phyloP scores from a whole-genome alignment of 441 rosid genomes.

The Corymbia citriodora region DNA sequence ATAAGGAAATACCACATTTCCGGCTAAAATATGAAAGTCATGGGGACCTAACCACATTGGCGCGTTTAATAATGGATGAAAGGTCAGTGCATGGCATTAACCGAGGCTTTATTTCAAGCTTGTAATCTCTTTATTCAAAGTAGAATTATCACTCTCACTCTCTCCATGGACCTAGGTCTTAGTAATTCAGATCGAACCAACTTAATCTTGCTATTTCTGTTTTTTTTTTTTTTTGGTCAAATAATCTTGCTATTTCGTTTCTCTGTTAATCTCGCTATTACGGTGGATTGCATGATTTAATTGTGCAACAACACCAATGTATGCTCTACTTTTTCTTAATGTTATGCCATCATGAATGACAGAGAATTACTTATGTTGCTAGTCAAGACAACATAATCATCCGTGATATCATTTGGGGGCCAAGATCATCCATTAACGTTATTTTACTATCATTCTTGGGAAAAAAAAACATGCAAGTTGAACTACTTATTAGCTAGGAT shows the following conservation, averaged over 20 bases:
- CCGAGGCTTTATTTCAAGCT: not conserved
- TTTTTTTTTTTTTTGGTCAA: no score
- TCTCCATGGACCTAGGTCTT: no score
- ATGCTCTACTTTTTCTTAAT: no score
- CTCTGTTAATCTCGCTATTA: no score
- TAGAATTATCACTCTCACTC: not conserved
- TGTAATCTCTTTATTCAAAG: not conserved
- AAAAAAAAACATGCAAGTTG: not conserved
- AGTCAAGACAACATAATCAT: not conserved
- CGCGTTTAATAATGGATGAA: not conserved
- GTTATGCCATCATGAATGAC: no score
- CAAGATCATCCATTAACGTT: not conserved
- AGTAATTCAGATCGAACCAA: no score
- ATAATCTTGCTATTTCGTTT: no score
- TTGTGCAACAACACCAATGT: no score
- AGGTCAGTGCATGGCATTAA: not conserved
- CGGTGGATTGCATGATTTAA: no score
- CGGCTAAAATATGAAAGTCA: not conserved
- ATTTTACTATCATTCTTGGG: not conserved
- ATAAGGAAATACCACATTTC: not conserved
- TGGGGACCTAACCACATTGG: not conserved
- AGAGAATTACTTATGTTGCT: no score
- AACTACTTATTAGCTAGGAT: no score
- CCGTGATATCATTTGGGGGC: not conserved
- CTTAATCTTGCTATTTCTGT: no score